Percentiles rank a stretch among this genome's conserved stretches.
Evolutionary conservation across 2,329 filamentous ascomycete species (phyloP).

Genomic region (Cryphonectria naterciae): DNA sequence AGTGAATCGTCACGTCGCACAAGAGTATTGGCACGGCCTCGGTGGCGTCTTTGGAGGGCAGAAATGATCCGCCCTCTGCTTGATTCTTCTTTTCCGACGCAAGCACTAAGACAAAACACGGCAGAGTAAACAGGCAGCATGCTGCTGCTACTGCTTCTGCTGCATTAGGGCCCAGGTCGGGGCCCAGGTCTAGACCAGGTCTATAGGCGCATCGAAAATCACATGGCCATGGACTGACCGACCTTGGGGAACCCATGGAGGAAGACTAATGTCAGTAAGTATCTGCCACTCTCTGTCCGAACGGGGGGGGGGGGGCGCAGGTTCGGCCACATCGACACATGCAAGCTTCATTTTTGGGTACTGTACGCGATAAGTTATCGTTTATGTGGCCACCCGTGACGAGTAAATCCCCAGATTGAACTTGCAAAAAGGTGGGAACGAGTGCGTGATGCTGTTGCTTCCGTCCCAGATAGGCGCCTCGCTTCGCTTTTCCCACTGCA

Average conservation of each 20-base stretch:
- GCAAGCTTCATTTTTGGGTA: neutral
- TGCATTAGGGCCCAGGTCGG: neutral
- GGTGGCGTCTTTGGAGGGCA: neutral
- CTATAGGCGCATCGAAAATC: neutral
- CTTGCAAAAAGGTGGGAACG: neutral
- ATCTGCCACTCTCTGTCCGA: neutral
- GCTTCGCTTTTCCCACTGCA: constrained; percentile 19
- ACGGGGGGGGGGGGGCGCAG: neutral
- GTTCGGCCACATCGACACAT: neutral
- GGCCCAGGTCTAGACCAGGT: neutral
- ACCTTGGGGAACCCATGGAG: neutral
- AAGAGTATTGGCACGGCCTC: neutral
- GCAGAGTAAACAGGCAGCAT: constrained; percentile 13
- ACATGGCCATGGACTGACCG: neutral
- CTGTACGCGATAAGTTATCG: neutral
- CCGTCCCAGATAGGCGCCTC: constrained; percentile 16
- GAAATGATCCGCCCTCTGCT: neutral
- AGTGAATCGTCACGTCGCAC: constrained; percentile 28
- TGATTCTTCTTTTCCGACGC: neutral
- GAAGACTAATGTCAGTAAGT: neutral
- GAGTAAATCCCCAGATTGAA: neutral
- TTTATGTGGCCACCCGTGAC: neutral
- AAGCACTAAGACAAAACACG: constrained; percentile 4
- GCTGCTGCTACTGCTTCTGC: no score
- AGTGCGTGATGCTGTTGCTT: constrained; percentile 25